phyloP scores from a whole-genome alignment of 345 rosid genomes.

The Salix brachista region DNA sequence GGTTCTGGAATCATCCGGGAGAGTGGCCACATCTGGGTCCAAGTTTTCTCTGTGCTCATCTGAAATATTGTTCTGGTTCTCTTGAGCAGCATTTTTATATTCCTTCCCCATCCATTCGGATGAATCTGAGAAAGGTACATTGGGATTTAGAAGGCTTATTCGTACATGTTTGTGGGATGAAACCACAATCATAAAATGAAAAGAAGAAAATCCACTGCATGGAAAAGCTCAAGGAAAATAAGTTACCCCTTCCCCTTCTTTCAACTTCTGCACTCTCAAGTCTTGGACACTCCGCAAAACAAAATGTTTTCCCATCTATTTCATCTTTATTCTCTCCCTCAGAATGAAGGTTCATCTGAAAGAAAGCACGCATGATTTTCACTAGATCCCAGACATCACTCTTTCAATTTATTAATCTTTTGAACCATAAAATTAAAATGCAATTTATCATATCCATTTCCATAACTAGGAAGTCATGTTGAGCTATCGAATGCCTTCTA shows the following conservation, averaged over 20 bases:
- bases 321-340: constrained; percentile 16
- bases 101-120: constrained; percentile 23
- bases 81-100: constrained; percentile 12
- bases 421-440: neutral
- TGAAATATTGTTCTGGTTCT: constrained; percentile 13
- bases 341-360: constrained; percentile 21
- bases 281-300: constrained; percentile 11
- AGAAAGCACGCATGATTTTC: neutral
- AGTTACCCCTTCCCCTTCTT: constrained; percentile 26
- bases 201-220: constrained; percentile 4
- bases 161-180: neutral
- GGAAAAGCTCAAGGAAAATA: neutral
- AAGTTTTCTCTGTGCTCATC: constrained; percentile 18
- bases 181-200: neutral
- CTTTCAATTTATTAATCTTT: neutral
- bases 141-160: neutral
- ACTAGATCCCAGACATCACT: neutral
- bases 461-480: neutral
- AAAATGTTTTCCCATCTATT: constrained; percentile 15
- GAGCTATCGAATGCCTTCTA: neutral
- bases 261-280: constrained; percentile 21
- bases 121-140: constrained; percentile 15
- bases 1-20: constrained; percentile 6
- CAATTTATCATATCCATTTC: neutral
- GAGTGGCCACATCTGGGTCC: constrained; percentile 18